Evolutionary conservation across 2,329 filamentous ascomycete species (phyloP).

Genomic region (Juglanconis oblonga): DNA sequence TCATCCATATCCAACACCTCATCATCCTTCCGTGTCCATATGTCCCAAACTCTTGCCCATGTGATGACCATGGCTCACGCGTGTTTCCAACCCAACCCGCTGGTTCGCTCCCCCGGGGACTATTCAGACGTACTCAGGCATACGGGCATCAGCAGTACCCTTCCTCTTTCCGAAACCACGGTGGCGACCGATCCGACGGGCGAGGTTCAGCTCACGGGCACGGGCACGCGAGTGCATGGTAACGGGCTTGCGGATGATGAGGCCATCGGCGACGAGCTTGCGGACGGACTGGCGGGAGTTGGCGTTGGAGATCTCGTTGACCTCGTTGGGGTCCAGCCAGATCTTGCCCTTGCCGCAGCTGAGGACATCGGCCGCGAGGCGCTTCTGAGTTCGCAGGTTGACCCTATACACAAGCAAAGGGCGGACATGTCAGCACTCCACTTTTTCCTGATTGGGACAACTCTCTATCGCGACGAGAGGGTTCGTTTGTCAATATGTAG

Average conservation of each 20-base stretch:
- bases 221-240: slow-evolving; percentile 99
- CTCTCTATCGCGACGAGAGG: neutral
- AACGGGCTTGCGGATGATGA: slow-evolving; percentile 99
- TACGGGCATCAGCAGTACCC: slow-evolving; percentile 99
- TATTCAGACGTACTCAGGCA: slow-evolving; percentile 77
- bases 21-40: no score
- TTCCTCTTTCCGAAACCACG: slow-evolving; percentile 99
- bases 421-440: slow-evolving; percentile 19
- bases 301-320: slow-evolving; percentile 99
- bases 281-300: slow-evolving; percentile 99
- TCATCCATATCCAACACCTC: neutral
- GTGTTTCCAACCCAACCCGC: neutral
- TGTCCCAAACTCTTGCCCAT: slow-evolving; percentile 8
- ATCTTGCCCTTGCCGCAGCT: slow-evolving; percentile 99
- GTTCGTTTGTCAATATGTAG: neutral
- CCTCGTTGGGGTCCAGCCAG: slow-evolving; percentile 99
- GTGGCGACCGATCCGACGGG: slow-evolving; percentile 94
- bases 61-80: neutral
- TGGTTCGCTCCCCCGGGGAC: neutral
- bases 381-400: slow-evolving; percentile 99
- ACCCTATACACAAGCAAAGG: slow-evolving; percentile 63
- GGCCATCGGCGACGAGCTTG: slow-evolving; percentile 99
- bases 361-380: slow-evolving; percentile 97
- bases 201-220: slow-evolving; percentile 90
- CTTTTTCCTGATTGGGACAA: neutral